Conservation (phyloP, 306 rosid genomes). For the Quillaja saponaria region DNA sequence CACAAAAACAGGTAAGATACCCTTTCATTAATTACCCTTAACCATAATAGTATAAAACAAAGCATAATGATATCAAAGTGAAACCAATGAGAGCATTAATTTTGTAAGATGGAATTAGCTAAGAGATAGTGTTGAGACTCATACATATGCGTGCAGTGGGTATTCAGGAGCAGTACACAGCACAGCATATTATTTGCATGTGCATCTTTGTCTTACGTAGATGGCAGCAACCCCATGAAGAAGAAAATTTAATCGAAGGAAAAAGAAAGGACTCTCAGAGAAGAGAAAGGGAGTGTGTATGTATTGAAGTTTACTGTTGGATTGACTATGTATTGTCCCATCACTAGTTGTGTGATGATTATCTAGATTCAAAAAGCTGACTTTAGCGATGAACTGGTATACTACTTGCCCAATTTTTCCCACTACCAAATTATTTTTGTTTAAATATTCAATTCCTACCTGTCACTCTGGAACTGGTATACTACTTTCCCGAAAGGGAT, state of each 20-base stretch:
- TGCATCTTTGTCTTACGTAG: constrained; percentile 50
- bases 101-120: constrained; percentile 25
- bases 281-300: neutral
- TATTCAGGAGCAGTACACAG: neutral
- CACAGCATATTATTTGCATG: constrained; percentile 20
- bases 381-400: neutral
- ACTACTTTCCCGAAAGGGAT: neutral
- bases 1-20: neutral
- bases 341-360: constrained; percentile 42
- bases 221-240: constrained; percentile 23
- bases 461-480: neutral
- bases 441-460: neutral
- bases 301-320: constrained; percentile 18
- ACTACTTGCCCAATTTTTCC: too few species aligned
- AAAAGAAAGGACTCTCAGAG: constrained; percentile 19
- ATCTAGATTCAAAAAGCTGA: constrained; percentile 21
- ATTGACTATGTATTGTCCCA: constrained; percentile 55
- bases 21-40: too few species aligned
- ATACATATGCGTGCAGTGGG: constrained; percentile 6
- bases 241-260: neutral
- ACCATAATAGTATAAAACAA: constrained; percentile 14
- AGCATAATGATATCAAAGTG: neutral
- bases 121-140: neutral
- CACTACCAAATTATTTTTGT: too few species aligned
- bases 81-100: constrained; percentile 18